These are phyloP conservation scores for Apiospora aurea DNA, from an alignment of 2,329 filamentous ascomycete genomes.

Conservation along the genomic window DNA sequence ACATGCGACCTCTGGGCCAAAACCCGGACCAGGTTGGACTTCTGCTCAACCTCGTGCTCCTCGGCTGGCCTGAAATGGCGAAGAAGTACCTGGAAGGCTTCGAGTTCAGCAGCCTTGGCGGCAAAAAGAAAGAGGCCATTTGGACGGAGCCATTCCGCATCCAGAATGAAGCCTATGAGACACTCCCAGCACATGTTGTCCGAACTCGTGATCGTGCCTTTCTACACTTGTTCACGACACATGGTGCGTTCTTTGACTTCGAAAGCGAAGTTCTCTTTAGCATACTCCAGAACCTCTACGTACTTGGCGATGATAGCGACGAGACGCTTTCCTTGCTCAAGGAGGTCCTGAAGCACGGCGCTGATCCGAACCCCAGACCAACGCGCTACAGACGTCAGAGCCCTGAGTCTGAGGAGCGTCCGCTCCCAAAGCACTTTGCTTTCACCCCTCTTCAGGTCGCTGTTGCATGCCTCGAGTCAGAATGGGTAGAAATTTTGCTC, in stretches of 20 bases:
- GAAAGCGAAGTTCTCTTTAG: slow-evolving; percentile 32
- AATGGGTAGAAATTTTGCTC: slow-evolving; percentile 34
- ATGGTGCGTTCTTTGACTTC: slow-evolving; percentile 29
- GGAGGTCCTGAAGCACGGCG: slow-evolving; percentile 30
- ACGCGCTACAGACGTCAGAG: slow-evolving; percentile 3
- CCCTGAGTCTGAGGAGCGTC: background rate
- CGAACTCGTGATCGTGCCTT: background rate
- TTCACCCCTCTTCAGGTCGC: slow-evolving; percentile 35
- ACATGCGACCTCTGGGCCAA: background rate
- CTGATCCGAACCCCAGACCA: slow-evolving; percentile 32
- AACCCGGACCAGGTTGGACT: slow-evolving; percentile 1
- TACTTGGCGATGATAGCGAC: slow-evolving; percentile 24
- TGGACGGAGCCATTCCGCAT: background rate
- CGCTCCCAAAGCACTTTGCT: background rate
- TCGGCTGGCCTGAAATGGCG: slow-evolving; percentile 30
- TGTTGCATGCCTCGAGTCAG: slow-evolving; percentile 30
- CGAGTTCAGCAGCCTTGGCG: background rate
- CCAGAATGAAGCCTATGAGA: background rate
- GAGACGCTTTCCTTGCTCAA: slow-evolving; percentile 31
- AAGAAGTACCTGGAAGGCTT: slow-evolving; percentile 27
- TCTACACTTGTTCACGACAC: background rate
- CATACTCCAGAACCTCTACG: slow-evolving; percentile 27
- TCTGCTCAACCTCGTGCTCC: slow-evolving; percentile 29
- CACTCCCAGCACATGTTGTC: background rate
- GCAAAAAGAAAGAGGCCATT: background rate